Conservation (phyloP, 805 yeast species). For the Starmerella floricola region DNA sequence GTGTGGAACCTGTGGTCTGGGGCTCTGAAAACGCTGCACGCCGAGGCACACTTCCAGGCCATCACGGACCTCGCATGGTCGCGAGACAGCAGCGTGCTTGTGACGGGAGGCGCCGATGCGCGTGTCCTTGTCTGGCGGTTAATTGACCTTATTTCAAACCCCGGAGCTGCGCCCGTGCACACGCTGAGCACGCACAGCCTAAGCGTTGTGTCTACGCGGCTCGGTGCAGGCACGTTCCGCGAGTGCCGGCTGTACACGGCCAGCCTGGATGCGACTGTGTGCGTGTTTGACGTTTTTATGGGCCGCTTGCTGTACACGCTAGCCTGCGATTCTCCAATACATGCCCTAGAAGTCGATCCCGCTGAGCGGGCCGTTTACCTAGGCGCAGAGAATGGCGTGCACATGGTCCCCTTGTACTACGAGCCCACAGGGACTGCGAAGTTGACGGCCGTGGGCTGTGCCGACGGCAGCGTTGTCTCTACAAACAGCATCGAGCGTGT, state of each 20-base stretch:
- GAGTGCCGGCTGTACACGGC: constrained; percentile 57
- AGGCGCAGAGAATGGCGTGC: constrained; percentile 56
- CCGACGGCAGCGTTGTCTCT: constrained; percentile 41
- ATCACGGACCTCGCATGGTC: constrained; percentile 50
- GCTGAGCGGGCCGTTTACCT: constrained; percentile 63
- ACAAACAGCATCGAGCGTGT: constrained; percentile 35
- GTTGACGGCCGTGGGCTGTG: constrained; percentile 47
- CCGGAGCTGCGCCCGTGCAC: constrained; percentile 27
- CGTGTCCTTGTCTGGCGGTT: constrained; percentile 65
- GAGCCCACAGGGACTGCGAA: constrained; percentile 30
- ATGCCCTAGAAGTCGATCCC: constrained; percentile 56
- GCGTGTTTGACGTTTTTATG: constrained; percentile 49
- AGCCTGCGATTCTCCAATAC: constrained; percentile 49
- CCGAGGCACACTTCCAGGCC: constrained; percentile 72
- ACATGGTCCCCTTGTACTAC: constrained; percentile 40
- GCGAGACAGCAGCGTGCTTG: constrained; percentile 49
- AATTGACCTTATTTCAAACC: constrained; percentile 40
- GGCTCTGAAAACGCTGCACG: constrained; percentile 48
- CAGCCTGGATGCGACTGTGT: constrained; percentile 61
- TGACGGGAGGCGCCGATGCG: constrained; percentile 74
- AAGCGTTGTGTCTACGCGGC: constrained; percentile 38
- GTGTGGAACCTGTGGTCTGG: constrained; percentile 83
- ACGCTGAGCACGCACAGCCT: constrained; percentile 32
- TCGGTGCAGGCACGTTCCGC: constrained; percentile 41
- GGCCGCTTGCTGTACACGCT: constrained; percentile 51